Conservation (phyloP, 768 basidiomycete genomes). For the Porpolomopsis calyptriformis region DNA sequence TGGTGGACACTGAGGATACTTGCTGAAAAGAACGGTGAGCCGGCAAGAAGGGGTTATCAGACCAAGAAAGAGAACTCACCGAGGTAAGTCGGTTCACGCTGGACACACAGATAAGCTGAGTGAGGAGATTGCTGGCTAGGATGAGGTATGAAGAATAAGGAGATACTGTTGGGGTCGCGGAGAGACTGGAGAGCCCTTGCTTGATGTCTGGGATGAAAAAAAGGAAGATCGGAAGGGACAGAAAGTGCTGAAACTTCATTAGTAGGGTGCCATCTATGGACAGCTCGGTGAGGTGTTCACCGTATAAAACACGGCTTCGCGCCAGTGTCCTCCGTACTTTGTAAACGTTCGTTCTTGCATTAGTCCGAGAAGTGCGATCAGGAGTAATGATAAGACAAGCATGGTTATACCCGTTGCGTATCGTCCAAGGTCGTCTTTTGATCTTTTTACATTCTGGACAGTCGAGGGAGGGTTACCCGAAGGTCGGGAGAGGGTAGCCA, state of each 20-base stretch:
- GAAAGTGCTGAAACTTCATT: constrained; percentile 45
- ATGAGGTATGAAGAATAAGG: constrained; percentile 41
- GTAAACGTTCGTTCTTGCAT: constrained; percentile 70
- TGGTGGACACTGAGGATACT: constrained; percentile 73
- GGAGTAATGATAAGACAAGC: constrained; percentile 53
- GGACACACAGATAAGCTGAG: constrained; percentile 73
- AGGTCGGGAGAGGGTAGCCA: constrained; percentile 62
- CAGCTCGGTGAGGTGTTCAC: constrained; percentile 27
- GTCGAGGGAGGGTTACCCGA: constrained; percentile 18
- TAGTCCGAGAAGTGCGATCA: constrained; percentile 59
- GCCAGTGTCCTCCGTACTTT: constrained; percentile 70
- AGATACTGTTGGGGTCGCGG: constrained; percentile 22
- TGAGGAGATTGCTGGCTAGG: constrained; percentile 51
- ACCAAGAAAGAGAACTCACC: constrained; percentile 32
- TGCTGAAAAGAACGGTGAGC: constrained; percentile 29
- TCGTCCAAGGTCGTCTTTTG: constrained; percentile 28
- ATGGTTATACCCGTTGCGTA: constrained; percentile 63
- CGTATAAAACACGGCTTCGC: constrained; percentile 76
- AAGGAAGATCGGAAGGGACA: constrained; percentile 69
- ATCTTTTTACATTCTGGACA: constrained; percentile 10
- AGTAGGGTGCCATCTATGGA: background rate
- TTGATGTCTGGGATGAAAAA: constrained; percentile 49
- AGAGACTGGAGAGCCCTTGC: constrained; percentile 42
- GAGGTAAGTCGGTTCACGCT: constrained; percentile 77
- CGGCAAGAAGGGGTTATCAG: background rate